Evolutionary conservation across 805 yeast genomes (phyloP).

Genomic region (Kodamaea laetipori): DNA sequence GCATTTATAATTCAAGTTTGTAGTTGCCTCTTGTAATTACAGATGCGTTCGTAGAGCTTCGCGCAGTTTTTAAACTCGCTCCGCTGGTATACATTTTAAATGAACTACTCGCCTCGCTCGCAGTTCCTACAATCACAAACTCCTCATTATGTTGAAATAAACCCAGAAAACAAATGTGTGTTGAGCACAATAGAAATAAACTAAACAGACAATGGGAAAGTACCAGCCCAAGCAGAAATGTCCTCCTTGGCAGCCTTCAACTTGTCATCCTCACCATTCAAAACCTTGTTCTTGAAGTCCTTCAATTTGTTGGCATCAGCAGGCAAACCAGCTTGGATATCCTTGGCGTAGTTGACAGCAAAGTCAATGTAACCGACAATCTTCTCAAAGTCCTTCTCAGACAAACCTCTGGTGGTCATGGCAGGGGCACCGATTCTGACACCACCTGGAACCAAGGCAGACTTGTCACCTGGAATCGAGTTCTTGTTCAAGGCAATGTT

Average conservation of each 20-base stretch:
- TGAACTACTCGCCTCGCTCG: too few relatives aligned
- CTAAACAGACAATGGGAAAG: constrained; percentile 62
- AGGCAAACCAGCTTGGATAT: constrained; percentile 78
- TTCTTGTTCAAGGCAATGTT: constrained; percentile 96
- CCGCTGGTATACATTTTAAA: too few relatives aligned
- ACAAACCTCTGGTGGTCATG: constrained; percentile 95
- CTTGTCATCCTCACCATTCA: constrained; percentile 66
- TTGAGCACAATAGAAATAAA: too few relatives aligned
- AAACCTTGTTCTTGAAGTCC: constrained; percentile 87
- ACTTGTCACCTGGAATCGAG: constrained; percentile 94
- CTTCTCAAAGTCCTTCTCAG: constrained; percentile 70
- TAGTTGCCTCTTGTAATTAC: too few relatives aligned
- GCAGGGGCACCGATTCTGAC: constrained; percentile 98
- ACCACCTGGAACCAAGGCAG: constrained; percentile 96
- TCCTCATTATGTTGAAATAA: constrained; percentile 8
- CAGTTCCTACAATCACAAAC: too few relatives aligned
- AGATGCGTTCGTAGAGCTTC: too few relatives aligned
- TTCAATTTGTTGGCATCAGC: constrained; percentile 91
- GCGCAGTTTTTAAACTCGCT: too few relatives aligned
- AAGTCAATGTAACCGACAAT: constrained; percentile 79
- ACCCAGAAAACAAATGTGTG: neutral
- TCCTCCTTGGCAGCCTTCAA: constrained; percentile 70
- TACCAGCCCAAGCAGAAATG: constrained; percentile 89
- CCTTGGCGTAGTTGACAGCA: constrained; percentile 77
- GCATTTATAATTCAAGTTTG: too few relatives aligned